Conservation (phyloP, 2,329 filamentous ascomycete genomes). For the Kalmusia sp. region DNA sequence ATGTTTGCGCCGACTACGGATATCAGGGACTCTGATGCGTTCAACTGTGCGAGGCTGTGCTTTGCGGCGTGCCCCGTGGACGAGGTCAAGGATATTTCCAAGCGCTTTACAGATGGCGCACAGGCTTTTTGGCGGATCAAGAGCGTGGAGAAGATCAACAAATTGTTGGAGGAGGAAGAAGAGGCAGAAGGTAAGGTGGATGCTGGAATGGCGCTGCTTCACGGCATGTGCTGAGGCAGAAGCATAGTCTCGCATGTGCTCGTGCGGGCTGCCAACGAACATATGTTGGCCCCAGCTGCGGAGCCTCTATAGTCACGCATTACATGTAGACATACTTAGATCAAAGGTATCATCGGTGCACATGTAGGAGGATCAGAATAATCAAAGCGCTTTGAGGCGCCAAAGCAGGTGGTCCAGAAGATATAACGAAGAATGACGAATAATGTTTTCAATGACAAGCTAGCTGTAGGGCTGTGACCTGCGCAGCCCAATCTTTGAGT, state of each 20-base stretch:
- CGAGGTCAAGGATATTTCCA: conserved; percentile 67
- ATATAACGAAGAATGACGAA: no score
- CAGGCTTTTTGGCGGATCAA: conserved; percentile 80
- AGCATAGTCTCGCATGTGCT: conserved; percentile 22
- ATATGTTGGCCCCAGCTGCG: no score
- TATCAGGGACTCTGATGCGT: conserved; percentile 65
- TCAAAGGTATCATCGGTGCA: no score
- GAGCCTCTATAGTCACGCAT: no score
- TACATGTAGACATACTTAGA: no score
- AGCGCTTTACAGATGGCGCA: conserved; percentile 72
- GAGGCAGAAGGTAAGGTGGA: conserved; percentile 21
- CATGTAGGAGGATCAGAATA: no score
- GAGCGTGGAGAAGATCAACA: conserved; percentile 69
- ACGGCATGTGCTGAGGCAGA: conserved; percentile 31
- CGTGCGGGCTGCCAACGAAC: neutral
- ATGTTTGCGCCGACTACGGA: conserved; percentile 75
- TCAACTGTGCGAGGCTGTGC: conserved; percentile 78
- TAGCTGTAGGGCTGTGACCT: no score
- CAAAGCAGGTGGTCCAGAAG: no score
- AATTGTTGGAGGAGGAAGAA: conserved; percentile 56
- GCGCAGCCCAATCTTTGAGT: no score
- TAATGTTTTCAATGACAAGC: no score
- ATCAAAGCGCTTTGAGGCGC: no score
- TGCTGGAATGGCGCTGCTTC: conserved; percentile 37
- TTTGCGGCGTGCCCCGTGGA: conserved; percentile 84